These are phyloP conservation scores for Hevea brasiliensis DNA, from an alignment of 345 rosid genomes.

Conservation along the genomic window DNA sequence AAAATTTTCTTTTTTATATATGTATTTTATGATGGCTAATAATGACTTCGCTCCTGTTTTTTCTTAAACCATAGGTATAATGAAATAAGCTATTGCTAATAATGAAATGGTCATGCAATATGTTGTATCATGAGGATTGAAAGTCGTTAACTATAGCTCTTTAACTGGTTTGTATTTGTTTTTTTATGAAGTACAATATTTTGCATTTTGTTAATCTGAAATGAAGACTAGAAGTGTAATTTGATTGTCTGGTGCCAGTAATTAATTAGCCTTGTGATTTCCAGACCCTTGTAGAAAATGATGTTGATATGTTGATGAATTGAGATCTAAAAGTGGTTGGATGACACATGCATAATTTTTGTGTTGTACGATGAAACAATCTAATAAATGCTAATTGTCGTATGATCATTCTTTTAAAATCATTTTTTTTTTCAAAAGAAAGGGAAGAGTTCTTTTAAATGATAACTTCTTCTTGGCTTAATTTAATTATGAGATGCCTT, in stretches of 20 bases:
- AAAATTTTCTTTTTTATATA: not conserved
- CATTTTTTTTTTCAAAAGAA: too few relatives aligned
- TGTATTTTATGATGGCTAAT: not conserved
- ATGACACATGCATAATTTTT: not conserved
- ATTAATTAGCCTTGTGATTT: not conserved
- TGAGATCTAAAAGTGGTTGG: not conserved
- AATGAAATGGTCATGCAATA: not conserved
- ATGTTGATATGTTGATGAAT: not conserved
- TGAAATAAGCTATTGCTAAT: not conserved
- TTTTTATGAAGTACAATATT: too few relatives aligned
- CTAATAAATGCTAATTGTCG: too few relatives aligned
- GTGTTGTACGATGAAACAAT: not conserved
- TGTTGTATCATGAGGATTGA: not conserved
- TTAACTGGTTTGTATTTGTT: not conserved
- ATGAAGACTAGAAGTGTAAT: not conserved
- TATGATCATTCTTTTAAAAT: too few relatives aligned
- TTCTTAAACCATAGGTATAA: not conserved
- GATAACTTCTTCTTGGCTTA: too few relatives aligned
- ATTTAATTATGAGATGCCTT: not conserved
- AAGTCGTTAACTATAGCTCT: not conserved
- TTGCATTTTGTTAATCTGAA: not conserved
- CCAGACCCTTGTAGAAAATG: not conserved
- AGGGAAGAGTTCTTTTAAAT: too few relatives aligned
- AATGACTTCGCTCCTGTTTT: not conserved
- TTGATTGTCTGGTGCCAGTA: not conserved